These are phyloP conservation scores for Solanum clarkiae DNA, from an alignment of 257 asterid genomes.

Conservation along the genomic window DNA sequence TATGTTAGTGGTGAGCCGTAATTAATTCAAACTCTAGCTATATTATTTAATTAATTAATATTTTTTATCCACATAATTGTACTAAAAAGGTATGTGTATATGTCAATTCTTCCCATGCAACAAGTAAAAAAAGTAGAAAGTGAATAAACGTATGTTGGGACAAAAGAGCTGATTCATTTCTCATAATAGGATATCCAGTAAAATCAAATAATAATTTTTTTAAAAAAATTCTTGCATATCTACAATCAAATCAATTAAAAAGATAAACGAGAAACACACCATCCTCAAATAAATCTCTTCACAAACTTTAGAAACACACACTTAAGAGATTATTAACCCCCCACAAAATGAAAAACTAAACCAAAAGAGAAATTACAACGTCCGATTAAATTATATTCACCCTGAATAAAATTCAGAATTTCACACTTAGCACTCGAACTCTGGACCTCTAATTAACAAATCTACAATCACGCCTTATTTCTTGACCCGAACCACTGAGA, in stretches of 20 bases:
- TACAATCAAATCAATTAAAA: not conserved
- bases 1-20: too few relatives aligned
- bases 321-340: not conserved
- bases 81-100: not conserved
- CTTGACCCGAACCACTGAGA: conserved; percentile 42
- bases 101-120: not conserved
- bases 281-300: not conserved
- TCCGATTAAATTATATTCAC: not conserved
- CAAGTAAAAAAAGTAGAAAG: not conserved
- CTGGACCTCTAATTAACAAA: conserved; percentile 3
- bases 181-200: not conserved
- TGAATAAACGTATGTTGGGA: not conserved
- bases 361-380: not conserved
- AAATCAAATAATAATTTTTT: not conserved
- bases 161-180: not conserved
- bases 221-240: not conserved
- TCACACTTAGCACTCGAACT: accelerated
- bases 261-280: not conserved
- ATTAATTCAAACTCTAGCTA: too few relatives aligned
- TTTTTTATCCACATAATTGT: too few relatives aligned
- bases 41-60: too few relatives aligned
- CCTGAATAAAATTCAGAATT: accelerated
- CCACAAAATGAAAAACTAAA: not conserved
- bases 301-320: not conserved
- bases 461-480: conserved; percentile 46